Evolutionary conservation across 2,329 filamentous ascomycete species (phyloP), one percentile per base, ranked within the genome.

Genomic region (Calonectria pauciramosa): DNA sequence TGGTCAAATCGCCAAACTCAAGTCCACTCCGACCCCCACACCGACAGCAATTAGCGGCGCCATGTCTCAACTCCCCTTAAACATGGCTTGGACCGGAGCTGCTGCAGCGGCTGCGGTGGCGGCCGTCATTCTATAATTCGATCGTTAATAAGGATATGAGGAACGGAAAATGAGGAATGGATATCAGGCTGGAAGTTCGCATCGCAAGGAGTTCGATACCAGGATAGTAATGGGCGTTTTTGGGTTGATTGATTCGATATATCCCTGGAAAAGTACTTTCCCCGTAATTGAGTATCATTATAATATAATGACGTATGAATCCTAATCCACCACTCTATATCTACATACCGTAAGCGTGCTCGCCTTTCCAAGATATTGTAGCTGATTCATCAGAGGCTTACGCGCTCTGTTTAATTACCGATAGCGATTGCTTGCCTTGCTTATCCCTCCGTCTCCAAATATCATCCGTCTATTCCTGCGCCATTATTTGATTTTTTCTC

Each of bases 11-110:
- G 51, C 67, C 41, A 69, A 68, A 34, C 60, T 66, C 23, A 47
- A 34, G 32, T 18, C 74, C 34, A 52, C 70, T 20, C 32, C 68
- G 23, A 68, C 71, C 32, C 36, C 75, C 26, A 20, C 71, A 14
- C 28, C 69, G 5, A 71, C 68, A 28, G 52, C 47, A 26, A 67
- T 68, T 23, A 70, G 52, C 28, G 72, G 64, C n/a, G 70, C 66
- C 34, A 68, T 68, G 18, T 49, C 41, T 64, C 32, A 36, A 32
- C 51, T 73, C 4, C 44, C 60, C 23, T 60, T 36, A 32, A 60
- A 68, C 51, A 41, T 75, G 16, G 56, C 64, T n/a, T 78, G 68
- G 73, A n/a, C 49, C 9, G 75, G 73, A 32, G 47, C 60, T 18
- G 73, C 71, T 1, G 52, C 49, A 11, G 73, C 72, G 0, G 74